Base-by-base conservation (phyloP, 2,329 filamentous ascomycete genomes). In the Cladosporium sp. region DNA sequence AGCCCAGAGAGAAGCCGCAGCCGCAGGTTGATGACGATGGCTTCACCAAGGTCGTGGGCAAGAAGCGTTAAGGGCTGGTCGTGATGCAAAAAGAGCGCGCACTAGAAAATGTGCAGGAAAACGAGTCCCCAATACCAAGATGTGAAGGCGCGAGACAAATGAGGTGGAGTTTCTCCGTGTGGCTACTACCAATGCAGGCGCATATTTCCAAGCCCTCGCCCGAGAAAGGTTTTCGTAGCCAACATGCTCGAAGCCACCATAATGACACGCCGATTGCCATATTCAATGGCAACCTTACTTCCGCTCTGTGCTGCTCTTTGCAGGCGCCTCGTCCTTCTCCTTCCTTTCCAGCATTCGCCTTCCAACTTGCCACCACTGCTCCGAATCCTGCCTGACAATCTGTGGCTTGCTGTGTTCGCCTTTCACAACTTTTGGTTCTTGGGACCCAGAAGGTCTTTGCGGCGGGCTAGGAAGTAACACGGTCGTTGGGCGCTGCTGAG, bases 1-100 rank as follows among this genome's bases (percentile, higher is more conserved):
- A 68, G 73, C 57, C 67, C 16, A 88, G 83, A 76, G 87, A 91
- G 77, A 91, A 88, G 79, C 77, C 82, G 18, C 84, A 86, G 74
- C 90, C 91, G 11, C 74, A 77, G 68, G 74, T 80, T 18, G 78
- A 80, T 65, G 78, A 79, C 18, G 78, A 79, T 69, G 75, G 75
- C 3, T 80, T 81, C 67, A 75, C 74, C 28, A 77, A 76, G 67
- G 75, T 80, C 64, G 75, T 21, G 72, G 76, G 26, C 78, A 78
- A 67, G 71, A 73, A 75, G 68, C 72, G 71, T 62, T 72, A 72
- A 71, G 60, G 55, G 31, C 11, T 55, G 52, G 16, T n/a, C 8
- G 7, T 12, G 10, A 21, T 46, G 40, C 40, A 8, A 46, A 46
- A 23, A 46, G 40, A 23, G 40, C 40, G 40, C 40, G 40, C 5